Percentiles rank a stretch among this genome's conserved stretches.
These are phyloP conservation scores for Leccinum longicurvipes DNA, from an alignment of 768 basidiomycete species.

Conservation along the genomic window DNA sequence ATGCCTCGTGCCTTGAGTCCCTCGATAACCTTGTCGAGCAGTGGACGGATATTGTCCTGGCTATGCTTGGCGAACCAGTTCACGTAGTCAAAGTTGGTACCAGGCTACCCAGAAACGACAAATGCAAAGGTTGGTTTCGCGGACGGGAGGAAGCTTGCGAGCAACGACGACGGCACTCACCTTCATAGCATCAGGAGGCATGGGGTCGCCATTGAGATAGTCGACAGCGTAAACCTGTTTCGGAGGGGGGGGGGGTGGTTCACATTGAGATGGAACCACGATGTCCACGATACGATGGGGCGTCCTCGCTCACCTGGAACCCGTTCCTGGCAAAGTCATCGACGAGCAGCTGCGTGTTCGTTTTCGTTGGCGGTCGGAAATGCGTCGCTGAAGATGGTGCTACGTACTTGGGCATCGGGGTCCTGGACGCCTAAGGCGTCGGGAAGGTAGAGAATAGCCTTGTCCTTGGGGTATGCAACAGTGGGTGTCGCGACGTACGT, in stretches of 20 bases:
- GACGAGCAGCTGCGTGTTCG: too few relatives aligned
- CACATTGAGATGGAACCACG: background rate
- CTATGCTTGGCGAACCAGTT: conserved; percentile 46
- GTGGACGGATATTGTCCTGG: conserved; percentile 40
- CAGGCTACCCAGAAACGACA: conserved; percentile 4
- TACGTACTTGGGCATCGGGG: conserved; percentile 40
- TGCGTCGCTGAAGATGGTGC: too few relatives aligned
- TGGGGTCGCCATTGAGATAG: conserved; percentile 20
- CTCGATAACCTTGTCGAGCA: too few relatives aligned
- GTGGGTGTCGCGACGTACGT: conserved; percentile 55
- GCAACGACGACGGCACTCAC: background rate
- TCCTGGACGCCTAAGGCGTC: conserved; percentile 52
- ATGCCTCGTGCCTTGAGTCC: conserved; percentile 64
- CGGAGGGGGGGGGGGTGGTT: too few relatives aligned
- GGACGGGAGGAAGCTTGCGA: too few relatives aligned
- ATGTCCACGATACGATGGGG: background rate
- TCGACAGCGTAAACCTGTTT: conserved; percentile 18
- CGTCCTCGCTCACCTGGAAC: background rate
- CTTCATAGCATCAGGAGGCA: background rate
- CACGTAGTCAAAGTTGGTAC: conserved; percentile 34
- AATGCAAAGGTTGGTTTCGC: background rate
- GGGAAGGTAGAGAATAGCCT: conserved; percentile 52
- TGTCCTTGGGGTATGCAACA: conserved; percentile 48
- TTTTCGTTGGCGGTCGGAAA: background rate
- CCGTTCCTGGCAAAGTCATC: conserved; percentile 1